These are phyloP conservation scores for Turritis glabra DNA, from an alignment of 345 rosid species.

Conservation along the genomic window DNA sequence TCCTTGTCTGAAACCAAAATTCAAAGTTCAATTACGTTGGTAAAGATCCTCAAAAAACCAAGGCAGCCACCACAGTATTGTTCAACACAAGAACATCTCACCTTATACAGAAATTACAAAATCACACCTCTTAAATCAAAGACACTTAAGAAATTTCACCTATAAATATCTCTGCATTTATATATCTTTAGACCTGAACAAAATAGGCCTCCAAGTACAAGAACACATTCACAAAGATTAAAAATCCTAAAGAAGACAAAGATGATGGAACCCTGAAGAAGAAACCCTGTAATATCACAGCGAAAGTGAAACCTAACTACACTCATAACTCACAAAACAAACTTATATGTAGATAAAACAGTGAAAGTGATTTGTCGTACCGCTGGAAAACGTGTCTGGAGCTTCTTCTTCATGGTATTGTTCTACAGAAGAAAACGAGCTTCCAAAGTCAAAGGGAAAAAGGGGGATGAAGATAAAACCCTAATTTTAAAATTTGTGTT, in stretches of 20 bases:
- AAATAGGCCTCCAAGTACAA: background rate
- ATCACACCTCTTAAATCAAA: background rate
- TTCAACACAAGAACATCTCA: conserved; percentile 16
- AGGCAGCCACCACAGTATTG: background rate
- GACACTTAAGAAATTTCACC: background rate
- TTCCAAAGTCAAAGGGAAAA: conserved; percentile 12
- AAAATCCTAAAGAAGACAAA: conserved; percentile 19
- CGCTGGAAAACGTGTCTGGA: conserved; percentile 44
- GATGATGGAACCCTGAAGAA: conserved; percentile 12
- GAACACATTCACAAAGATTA: background rate
- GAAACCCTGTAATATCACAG: background rate
- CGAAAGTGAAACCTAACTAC: background rate
- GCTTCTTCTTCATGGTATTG: conserved; percentile 39
- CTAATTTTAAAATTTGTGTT: conserved; percentile 25
- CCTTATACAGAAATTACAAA: background rate
- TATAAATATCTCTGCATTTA: background rate
- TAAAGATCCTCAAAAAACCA: background rate
- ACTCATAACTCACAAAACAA: background rate
- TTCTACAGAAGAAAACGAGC: background rate
- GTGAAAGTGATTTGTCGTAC: conserved; percentile 3
- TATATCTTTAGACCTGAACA: background rate
- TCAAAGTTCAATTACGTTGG: background rate
- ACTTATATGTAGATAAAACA: background rate
- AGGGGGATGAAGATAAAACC: conserved; percentile 29
- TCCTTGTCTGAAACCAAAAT: conserved; percentile 49